Evolutionary conservation across 108 stramenopile genomes (phyloP), one percentile per base, ranked within the genome.

Genomic region (Aurantiochytrium sp.): DNA sequence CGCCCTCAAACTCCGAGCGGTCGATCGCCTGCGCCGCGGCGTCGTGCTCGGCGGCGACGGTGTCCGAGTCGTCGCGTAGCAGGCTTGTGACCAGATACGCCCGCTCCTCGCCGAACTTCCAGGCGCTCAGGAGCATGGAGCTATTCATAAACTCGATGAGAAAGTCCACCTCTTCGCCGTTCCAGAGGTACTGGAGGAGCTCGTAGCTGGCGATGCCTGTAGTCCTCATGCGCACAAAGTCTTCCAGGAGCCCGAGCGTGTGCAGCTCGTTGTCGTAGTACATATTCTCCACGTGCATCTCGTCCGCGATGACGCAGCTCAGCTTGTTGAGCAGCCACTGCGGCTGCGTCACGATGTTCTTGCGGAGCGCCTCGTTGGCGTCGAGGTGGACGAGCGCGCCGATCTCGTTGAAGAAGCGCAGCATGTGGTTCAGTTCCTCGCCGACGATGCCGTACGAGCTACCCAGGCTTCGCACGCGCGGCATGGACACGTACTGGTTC

Each of bases 241-340:
- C 73, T 19, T 81, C 73, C 1, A 12, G 10, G 12, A 81, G 73
- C 6, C 73, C 73, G 30, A 48, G 42, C 15, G 12, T 6, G 12
- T 48, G 73, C 24, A 81, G 39, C 73, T 81, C 73, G n/a, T 6
- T 6, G 24, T 81, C 73, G 45, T 81, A 81, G 73, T 81, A 81
- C 19, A 41, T 6, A 12, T 42, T 81, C 19, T 65, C 59, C 8
- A 65, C 24, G 34, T 65, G 59, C 59, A 34, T 65, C 59, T 65
- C 59, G 59, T 65, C 59, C 1, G 39, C n/a, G 24, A 81, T 81
- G 39, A 81, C 45, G 19, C 39, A 24, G 24, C 42, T 48, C 17
- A 81, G 45, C n/a, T 27, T 24, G 45, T 81, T 81, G 42, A 81
- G 45, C 12, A 81, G 73, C 73, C 73, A 81, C 24, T 81, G 73